Base-by-base conservation (phyloP, 2,329 filamentous ascomycete species). In the Alternaria triticina region DNA sequence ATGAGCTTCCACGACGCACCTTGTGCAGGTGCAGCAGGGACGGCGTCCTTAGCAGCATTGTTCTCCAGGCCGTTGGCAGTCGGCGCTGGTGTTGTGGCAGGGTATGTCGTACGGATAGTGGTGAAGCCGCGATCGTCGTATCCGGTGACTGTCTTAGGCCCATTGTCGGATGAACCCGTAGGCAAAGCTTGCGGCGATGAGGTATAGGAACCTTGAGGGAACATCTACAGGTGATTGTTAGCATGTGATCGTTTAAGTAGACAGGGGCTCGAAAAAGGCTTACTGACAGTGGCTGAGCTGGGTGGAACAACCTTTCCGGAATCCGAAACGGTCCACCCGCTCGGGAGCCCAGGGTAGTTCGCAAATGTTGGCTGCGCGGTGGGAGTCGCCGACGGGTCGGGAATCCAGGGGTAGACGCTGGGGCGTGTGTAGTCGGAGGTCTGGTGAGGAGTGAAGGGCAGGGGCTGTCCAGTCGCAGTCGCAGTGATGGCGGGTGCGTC, bases 241-340 rank as follows among this genome's bases (percentile, higher is more conserved):
- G 70, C 57, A 68, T 49, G 17, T 20, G 25, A 27, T 54, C 28
- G 11, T 36, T 15, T 12, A 50, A 36, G 54, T 45, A 51, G 57
- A 46, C 40, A 46, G 54, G 59, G 27, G 59, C 2, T 67, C 64
- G 61, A 63, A 70, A 70, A 74, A 72, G 68, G 79, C 88, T 86
- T 87, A 89, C 87, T 88, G 83, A 89, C 87, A 83, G 86, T 85
- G 74, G 88, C 88, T 82, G 88, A 88, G 81, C 86, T 88, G 70
- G 89, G 87, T 76, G 91, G 91, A 75, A 93, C 85, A 73, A 96
- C 89, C 83, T 94, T 95, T 77, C 93, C 92, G 70, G 89, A 87
- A 65, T 89, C 85, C 54, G 90, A 92, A 81, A 96, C 92, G 65
- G 89, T 87, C 93, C 93, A 97, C 63, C 92, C 93, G 73, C 86